These are phyloP conservation scores for Talaromyces borbonicus DNA, from an alignment of 495 filamentous ascomycete genomes.

Conservation along the genomic window DNA sequence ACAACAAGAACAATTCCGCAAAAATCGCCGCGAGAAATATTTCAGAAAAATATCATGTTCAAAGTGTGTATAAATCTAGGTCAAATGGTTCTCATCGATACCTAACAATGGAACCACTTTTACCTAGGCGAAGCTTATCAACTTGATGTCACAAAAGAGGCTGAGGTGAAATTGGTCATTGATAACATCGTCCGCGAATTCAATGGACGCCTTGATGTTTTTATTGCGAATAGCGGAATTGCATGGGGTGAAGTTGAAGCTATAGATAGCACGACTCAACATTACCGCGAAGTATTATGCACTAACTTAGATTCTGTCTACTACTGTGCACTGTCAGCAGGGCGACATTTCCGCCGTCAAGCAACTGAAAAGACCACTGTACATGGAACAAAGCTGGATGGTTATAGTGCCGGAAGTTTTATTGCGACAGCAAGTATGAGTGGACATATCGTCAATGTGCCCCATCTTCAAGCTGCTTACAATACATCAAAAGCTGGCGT, in stretches of 20 bases:
- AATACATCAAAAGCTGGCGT: constrained; percentile 83
- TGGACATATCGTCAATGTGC: constrained; percentile 80
- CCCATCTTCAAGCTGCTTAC: constrained; percentile 77
- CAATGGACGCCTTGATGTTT: constrained; percentile 56
- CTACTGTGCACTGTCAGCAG: constrained; percentile 35
- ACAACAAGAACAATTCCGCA: constrained; percentile 60
- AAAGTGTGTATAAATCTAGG: constrained; percentile 33
- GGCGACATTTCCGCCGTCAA: constrained; percentile 29
- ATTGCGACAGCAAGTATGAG: constrained; percentile 51
- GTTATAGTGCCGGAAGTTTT: constrained; percentile 24
- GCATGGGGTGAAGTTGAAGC: constrained; percentile 30
- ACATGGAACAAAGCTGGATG: not conserved
- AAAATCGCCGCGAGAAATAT: constrained; percentile 50
- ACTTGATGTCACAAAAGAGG: not conserved
- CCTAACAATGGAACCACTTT: not conserved
- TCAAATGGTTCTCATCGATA: not conserved
- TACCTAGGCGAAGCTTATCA: constrained; percentile 3
- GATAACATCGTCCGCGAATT: constrained; percentile 53
- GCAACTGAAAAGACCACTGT: not conserved
- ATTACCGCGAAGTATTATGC: constrained; percentile 27
- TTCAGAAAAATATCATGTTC: constrained; percentile 55
- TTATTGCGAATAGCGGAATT: constrained; percentile 69
- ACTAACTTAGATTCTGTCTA: constrained; percentile 40
- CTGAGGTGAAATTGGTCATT: constrained; percentile 13
- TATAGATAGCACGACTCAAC: constrained; percentile 23